Percentiles rank a stretch among this genome's conserved stretches.
These are phyloP conservation scores for Epithele typhae DNA, from an alignment of 768 basidiomycete genomes.

Conservation along the genomic window DNA sequence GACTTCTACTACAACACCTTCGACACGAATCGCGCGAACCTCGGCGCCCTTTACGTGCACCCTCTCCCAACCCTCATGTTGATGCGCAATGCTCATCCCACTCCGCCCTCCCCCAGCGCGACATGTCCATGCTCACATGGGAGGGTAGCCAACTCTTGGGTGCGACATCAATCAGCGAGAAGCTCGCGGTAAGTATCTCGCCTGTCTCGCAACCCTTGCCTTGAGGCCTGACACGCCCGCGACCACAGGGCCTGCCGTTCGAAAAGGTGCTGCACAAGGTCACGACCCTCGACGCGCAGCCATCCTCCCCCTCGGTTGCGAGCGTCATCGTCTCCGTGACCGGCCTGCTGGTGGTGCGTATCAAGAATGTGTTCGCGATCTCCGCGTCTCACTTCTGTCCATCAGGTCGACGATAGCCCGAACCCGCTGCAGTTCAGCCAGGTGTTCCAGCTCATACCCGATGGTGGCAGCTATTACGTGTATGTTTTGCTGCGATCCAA, in stretches of 20 bases:
- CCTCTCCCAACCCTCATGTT: constrained; percentile 18
- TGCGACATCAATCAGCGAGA: constrained; percentile 51
- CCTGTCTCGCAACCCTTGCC: background rate
- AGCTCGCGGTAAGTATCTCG: constrained; percentile 55
- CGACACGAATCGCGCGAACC: constrained; percentile 51
- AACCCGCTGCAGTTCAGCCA: constrained; percentile 91
- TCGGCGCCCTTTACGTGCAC: constrained; percentile 78
- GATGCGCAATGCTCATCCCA: background rate
- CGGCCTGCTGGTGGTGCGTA: constrained; percentile 70
- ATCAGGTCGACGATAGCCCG: constrained; percentile 74
- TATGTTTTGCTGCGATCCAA: constrained; percentile 42
- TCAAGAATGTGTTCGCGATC: background rate
- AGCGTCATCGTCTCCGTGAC: constrained; percentile 83
- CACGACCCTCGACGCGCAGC: constrained; percentile 84
- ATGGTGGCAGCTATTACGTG: constrained; percentile 79
- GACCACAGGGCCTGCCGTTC: constrained; percentile 64
- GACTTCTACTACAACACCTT: constrained; percentile 83
- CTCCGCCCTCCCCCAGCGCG: constrained; percentile 49
- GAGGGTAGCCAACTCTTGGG: constrained; percentile 65
- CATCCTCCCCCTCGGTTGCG: constrained; percentile 54
- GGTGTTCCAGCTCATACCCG: constrained; percentile 85
- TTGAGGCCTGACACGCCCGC: background rate
- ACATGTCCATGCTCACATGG: constrained; percentile 80
- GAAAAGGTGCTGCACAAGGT: constrained; percentile 76
- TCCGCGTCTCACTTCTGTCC: background rate